Base-by-base conservation (phyloP, 2,329 filamentous ascomycete genomes). In the Moelleriella libera region DNA sequence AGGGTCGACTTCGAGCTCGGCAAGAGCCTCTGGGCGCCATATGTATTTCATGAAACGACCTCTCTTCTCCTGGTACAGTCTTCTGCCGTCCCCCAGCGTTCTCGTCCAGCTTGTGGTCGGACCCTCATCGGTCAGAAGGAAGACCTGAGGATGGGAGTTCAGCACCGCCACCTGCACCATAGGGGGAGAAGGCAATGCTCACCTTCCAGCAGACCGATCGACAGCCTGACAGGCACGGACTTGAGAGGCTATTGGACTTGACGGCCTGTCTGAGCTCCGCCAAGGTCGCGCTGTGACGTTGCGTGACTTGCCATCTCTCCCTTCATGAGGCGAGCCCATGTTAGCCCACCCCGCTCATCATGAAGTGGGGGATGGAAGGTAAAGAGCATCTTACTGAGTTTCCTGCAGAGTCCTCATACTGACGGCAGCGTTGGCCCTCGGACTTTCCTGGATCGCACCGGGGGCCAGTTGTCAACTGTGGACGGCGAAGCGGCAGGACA, bases 141-240 rank as follows among this genome's bases (percentile, higher is more conserved):
- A 94, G 39, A 78, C 78, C 86, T 90, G 55, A 2, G 14, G 14
- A 29, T 6, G 30, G 21, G 11, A 14, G 8, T 12, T 39, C 34
- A 39, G 34, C 34, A 39, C 12, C 34, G 8, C 34, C 9, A 8
- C 34, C 40, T n/a, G 14, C 7, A n/a, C 34, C 34, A 51, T 34
- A 44, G 49, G 52, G 52, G 49, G 57, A 49, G 45, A 14, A n/a
- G 31, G 45, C 49, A 30, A 11, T 21, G 21, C 53, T 50, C 47
- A 83, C 85, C 78, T 95, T 96, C 90, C 90, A 97, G 64, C 85
- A 94, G 39, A 94, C 75, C 3, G 90, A 96, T 48, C 89, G 80
- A 53, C 88, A 78, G 11, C 87, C 88, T 44, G 80, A 71, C 47
- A 80, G 67, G 60, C 83, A 88, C 45, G 82, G 79, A 57, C 75